These are phyloP conservation scores for Stephania yunnanensis DNA, from an alignment of 164 flowering plant genomes.

Conservation along the genomic window DNA sequence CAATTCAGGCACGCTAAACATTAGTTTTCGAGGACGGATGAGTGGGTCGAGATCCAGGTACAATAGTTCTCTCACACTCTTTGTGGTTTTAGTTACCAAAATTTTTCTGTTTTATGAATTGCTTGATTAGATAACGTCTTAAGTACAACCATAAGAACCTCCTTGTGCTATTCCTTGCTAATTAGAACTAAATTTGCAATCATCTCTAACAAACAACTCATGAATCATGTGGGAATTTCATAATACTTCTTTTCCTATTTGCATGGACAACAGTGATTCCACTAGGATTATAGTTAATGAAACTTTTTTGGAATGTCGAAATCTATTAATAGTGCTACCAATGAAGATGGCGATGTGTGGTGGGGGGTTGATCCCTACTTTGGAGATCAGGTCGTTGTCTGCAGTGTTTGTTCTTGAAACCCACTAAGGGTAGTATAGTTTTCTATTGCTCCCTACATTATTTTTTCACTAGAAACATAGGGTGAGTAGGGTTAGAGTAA, in stretches of 20 bases:
- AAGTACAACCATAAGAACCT: too few relatives aligned
- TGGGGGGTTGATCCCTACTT: conserved; percentile 1
- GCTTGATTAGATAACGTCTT: too few relatives aligned
- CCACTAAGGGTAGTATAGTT: neutral
- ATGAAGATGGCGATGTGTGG: neutral
- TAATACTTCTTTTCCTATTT: conserved; percentile 1
- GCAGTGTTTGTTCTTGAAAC: neutral
- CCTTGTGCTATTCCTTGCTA: neutral
- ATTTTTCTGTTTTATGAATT: too few relatives aligned
- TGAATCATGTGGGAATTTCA: neutral
- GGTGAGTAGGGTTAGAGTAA: neutral
- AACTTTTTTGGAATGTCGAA: neutral
- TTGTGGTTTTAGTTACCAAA: too few relatives aligned
- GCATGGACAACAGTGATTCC: neutral
- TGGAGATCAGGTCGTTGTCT: conserved; percentile 4
- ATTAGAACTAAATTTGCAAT: neutral
- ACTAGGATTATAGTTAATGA: neutral
- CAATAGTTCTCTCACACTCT: too few relatives aligned
- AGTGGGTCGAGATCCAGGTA: too few relatives aligned
- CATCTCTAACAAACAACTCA: neutral
- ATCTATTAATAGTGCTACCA: neutral
- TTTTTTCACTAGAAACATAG: neutral
- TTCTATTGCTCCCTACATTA: neutral
- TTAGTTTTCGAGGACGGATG: too few relatives aligned
- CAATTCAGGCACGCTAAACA: too few relatives aligned